A percentile compares a stretch with the other conserved stretches of the same genome.
phyloP scores from a whole-genome alignment of 768 basidiomycete species.

The Hemileccinum impolitum region DNA sequence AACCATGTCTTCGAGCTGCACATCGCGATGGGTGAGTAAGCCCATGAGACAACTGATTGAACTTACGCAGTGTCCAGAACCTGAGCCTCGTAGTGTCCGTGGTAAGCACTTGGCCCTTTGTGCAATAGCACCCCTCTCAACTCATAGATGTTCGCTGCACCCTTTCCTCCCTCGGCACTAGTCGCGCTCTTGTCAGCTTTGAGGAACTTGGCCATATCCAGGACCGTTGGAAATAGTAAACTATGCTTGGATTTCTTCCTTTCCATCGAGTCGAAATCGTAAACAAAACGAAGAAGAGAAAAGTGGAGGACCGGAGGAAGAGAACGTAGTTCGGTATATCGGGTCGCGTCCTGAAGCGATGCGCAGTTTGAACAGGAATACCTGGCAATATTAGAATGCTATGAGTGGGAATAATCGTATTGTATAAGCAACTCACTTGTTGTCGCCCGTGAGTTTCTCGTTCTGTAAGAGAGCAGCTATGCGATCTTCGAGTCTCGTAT shows the following conservation, averaged over 20 bases:
- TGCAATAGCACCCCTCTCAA: constrained; percentile 83
- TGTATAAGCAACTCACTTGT: constrained; percentile 50
- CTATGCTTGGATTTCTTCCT: constrained; percentile 84
- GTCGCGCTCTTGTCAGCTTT: constrained; percentile 23
- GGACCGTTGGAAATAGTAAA: constrained; percentile 68
- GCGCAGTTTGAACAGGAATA: constrained; percentile 81
- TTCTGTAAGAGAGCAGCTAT: constrained; percentile 61
- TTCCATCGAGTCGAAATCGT: constrained; percentile 71
- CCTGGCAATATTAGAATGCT: constrained; percentile 34
- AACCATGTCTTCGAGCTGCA: constrained; percentile 74
- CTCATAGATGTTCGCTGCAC: constrained; percentile 57
- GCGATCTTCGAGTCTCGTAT: constrained; percentile 70
- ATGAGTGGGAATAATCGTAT: not conserved
- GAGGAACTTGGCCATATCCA: constrained; percentile 74
- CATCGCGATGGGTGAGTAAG: constrained; percentile 4
- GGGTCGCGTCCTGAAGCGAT: constrained; percentile 70
- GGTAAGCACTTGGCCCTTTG: constrained; percentile 89
- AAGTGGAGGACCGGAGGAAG: constrained; percentile 91
- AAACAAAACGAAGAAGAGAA: constrained; percentile 91
- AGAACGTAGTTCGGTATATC: constrained; percentile 64
- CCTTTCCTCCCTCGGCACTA: constrained; percentile 13
- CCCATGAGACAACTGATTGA: not conserved
- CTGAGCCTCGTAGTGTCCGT: constrained; percentile 86
- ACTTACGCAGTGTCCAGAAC: constrained; percentile 70
- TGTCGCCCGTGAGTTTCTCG: constrained; percentile 78